Evolutionary conservation across 2,329 filamentous ascomycete genomes (phyloP), one percentile per base, ranked within the genome.

Genomic region (Emmonsiellopsis sp.): DNA sequence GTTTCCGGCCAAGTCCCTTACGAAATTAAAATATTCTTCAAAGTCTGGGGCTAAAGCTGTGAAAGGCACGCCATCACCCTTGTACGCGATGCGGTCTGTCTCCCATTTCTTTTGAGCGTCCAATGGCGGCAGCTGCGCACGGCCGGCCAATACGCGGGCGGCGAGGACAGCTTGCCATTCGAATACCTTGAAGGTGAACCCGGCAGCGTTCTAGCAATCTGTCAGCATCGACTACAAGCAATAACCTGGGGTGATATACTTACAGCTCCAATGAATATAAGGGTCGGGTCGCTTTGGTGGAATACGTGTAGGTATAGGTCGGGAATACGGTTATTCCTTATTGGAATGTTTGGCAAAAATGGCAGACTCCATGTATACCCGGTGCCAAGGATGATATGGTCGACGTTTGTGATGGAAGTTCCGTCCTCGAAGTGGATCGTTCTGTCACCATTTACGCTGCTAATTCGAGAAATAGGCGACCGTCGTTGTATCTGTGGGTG

Each of bases 351-450:
- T 2, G 68, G 65, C 3, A 84, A 65, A 63, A 95, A 95, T 0
- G 90, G 89, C 53, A 86, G 86, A 6, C 84, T 83, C 70, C 87
- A 95, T 55, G 94, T 80, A 63, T 93, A 97, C 0, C 92, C 92
- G 0, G 92, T 96, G 66, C 87, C 90, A 69, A 92, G 95, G 35
- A 96, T 67, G 4, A 96, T 73, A 1, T 81, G 79, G 63, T 95
- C 90, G 54, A 96, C 70, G 35, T 83, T 73, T 2, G 71, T 70
- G 63, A 89, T 85, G 9, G 84, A 63, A 0, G 74, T 75, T 1
- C 85, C 85, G 62, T 89, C 77, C 41, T 76, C 75, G 58, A 93
- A 88, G 32, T 77, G 74, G 1, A 92, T 77, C 2, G 79, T 82
- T 57, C 81, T 77, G 47, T 78, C 71, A 1, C 47, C 30, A 11